Evolutionary conservation across 75 land plant genomes (phyloP), one percentile per base, ranked within the genome.

Genomic region (Pinus taeda): DNA sequence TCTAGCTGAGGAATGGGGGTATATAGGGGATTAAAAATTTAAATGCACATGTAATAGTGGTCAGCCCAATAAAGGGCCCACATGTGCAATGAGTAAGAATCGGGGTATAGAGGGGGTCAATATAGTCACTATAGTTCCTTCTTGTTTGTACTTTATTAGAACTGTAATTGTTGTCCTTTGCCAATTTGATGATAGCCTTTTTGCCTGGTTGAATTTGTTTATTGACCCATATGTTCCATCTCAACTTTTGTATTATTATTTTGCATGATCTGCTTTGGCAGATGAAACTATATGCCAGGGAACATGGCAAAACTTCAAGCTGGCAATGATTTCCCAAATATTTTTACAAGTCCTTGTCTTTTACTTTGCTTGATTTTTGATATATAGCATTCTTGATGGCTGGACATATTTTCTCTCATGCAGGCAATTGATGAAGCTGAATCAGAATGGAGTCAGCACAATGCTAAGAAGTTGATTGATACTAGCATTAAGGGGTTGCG

Each of bases 361-460:
- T 65, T 65, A 15, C 39, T 36, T 20, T 18, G 17, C 33, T 36
- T 65, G n/a, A 65, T 36, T 65, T 33, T 33, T 17, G 69, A 65
- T 65, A 30, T 33, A 30, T 64, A 8, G 21, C 49, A 9, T 39
- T 42, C 20, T 49, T 9, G 55, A 42, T 0, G 22, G 22, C 22
- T 39, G 69, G 36, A 36, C 33, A 33, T 65, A 65, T 65, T 49
- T 73, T 7, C 15, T 71, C 45, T 79, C 1, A 60, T 80, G 59
- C 84, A 97, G 99, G 99, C 95, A 57, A 97, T 97, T 65, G 99
- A 97, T 63, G 99, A 97, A 83, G 99, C 93, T 56, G 98, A 94
- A 82, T 91, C 88, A 59, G 99, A 97, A 72, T 97, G 99, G 99
- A 93, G 95, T 75, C 99, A 97, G 62, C 99, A 97, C 81, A 88